phyloP scores from a whole-genome alignment of 495 filamentous ascomycete species.

The Lindgomyces ingoldianus region DNA sequence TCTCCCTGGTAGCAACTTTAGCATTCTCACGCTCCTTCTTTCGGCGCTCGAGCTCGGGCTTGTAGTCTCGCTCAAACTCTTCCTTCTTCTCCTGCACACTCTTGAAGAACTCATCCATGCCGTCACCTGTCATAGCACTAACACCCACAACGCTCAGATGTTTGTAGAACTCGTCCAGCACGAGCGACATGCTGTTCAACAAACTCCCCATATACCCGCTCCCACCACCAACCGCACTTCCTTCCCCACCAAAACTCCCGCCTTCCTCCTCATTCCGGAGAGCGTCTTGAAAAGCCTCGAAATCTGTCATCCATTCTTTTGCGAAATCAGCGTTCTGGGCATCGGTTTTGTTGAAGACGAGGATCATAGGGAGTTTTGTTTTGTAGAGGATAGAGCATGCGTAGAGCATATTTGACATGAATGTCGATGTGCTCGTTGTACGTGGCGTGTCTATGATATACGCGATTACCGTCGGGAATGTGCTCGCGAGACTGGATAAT shows the following conservation, averaged over 20 bases:
- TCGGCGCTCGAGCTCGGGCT: conserved; percentile 82
- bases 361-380: conserved; percentile 94
- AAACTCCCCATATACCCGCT: conserved; percentile 97
- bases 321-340: conserved; percentile 87
- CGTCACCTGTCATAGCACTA: conserved; percentile 87
- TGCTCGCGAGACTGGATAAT: conserved; percentile 87
- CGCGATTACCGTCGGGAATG: conserved; percentile 93
- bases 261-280: conserved; percentile 74
- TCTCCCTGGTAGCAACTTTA: conserved; percentile 67
- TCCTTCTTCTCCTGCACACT: conserved; percentile 81
- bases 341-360: conserved; percentile 99
- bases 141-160: conserved; percentile 91
- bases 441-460: conserved; percentile 97
- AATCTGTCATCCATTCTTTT: conserved; percentile 99
- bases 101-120: conserved; percentile 88
- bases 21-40: conserved; percentile 71
- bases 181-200: conserved; percentile 94
- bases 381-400: conserved; percentile 98
- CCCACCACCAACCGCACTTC: conserved; percentile 66
- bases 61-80: conserved; percentile 91
- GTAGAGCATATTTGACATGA: conserved; percentile 99
- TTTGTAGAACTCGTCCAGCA: conserved; percentile 97
- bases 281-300: conserved; percentile 90
- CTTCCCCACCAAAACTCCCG: conserved; percentile 73
- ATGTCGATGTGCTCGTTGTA: conserved; percentile 87